These are phyloP conservation scores for Fusarium kyushuense DNA, from an alignment of 2,329 filamentous ascomycete genomes.

Conservation along the genomic window DNA sequence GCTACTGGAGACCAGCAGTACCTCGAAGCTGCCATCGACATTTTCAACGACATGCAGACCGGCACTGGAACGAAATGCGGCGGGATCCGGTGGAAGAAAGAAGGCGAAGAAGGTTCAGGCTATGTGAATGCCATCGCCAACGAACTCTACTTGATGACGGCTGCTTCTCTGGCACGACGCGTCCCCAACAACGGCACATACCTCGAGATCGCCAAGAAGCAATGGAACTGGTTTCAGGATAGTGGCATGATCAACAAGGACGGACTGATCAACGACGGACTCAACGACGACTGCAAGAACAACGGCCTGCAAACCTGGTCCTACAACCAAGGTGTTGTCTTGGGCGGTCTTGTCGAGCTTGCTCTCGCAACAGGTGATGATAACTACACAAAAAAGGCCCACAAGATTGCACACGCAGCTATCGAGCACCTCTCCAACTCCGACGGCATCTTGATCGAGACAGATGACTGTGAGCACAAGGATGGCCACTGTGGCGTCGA, in stretches of 20 bases:
- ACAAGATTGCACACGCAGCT: slow-evolving; percentile 64
- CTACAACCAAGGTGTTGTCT: slow-evolving; percentile 70
- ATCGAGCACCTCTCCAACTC: slow-evolving; percentile 59
- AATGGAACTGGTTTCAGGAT: slow-evolving; percentile 66
- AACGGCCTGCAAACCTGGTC: slow-evolving; percentile 64
- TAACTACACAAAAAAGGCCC: slow-evolving; percentile 57
- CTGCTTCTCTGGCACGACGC: slow-evolving; percentile 65
- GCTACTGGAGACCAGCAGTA: slow-evolving; percentile 64
- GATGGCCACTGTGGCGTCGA: slow-evolving; percentile 59
- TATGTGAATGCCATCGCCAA: slow-evolving; percentile 69
- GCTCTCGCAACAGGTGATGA: slow-evolving; percentile 58
- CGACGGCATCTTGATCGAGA: slow-evolving; percentile 60
- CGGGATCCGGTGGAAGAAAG: slow-evolving; percentile 69
- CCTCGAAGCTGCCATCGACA: slow-evolving; percentile 63
- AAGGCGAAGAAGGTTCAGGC: slow-evolving; percentile 47
- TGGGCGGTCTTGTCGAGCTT: slow-evolving; percentile 67
- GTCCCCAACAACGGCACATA: slow-evolving; percentile 57
- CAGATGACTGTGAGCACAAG: slow-evolving; percentile 52
- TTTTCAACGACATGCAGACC: slow-evolving; percentile 68
- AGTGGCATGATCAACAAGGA: slow-evolving; percentile 65
- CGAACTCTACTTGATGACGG: slow-evolving; percentile 67
- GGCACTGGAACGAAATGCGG: slow-evolving; percentile 63
- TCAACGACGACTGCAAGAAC: slow-evolving; percentile 62
- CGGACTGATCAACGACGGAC: slow-evolving; percentile 66
- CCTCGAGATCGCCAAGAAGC: slow-evolving; percentile 61